A percentile compares a stretch with the other conserved stretches of the same genome.
These are phyloP conservation scores for Penicillium sp. DNA, from an alignment of 2,329 filamentous ascomycete genomes.

Conservation along the genomic window DNA sequence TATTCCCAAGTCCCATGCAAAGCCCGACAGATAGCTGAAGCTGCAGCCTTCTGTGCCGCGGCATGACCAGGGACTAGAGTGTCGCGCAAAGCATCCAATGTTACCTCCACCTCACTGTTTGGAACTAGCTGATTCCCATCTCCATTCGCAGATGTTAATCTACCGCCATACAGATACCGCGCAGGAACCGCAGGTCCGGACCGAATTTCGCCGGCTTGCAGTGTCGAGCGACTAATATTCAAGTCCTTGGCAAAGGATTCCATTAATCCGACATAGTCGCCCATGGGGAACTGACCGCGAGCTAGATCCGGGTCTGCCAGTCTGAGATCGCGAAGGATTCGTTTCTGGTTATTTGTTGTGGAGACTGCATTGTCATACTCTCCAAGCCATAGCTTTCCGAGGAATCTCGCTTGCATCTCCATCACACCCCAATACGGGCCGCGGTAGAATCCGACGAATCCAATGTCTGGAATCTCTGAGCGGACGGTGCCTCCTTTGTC, in stretches of 20 bases:
- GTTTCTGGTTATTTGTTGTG: slow-evolving; percentile 23
- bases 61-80: slow-evolving; percentile 39
- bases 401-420: slow-evolving; percentile 76
- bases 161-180: slow-evolving; percentile 47
- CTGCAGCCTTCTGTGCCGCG: slow-evolving; percentile 55
- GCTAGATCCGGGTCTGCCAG: slow-evolving; percentile 15
- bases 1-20: slow-evolving; percentile 70
- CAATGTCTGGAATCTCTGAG: slow-evolving; percentile 61
- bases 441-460: slow-evolving; percentile 81
- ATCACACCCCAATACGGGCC: slow-evolving; percentile 84
- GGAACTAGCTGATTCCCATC: slow-evolving; percentile 22
- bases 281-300: slow-evolving; percentile 75
- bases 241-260: slow-evolving; percentile 65
- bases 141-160: slow-evolving; percentile 13
- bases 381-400: slow-evolving; percentile 61
- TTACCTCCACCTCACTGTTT: slow-evolving; percentile 41
- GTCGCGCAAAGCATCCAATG: slow-evolving; percentile 48
- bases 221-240: slow-evolving; percentile 49
- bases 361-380: slow-evolving; percentile 16
- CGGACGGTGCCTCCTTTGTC: slow-evolving; percentile 67
- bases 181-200: slow-evolving; percentile 54
- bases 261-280: slow-evolving; percentile 75
- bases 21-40: slow-evolving; percentile 67
- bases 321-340: slow-evolving; percentile 26
- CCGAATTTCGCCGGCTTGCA: slow-evolving; percentile 29